phyloP scores from a whole-genome alignment of 208 protist genomes.

The Trypanosoma melophagium region DNA sequence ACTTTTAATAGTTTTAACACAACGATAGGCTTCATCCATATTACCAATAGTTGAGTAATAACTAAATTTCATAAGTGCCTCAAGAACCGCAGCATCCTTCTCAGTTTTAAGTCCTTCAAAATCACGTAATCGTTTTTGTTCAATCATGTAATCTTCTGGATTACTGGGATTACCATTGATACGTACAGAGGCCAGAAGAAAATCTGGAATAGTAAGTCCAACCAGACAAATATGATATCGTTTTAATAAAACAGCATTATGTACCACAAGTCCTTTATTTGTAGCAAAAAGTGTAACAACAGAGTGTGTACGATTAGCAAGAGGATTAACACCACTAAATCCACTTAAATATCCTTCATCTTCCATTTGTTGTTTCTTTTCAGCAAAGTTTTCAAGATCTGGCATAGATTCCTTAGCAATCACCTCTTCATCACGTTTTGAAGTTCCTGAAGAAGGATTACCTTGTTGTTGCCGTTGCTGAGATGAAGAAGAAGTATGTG shows the following conservation, averaged over 20 bases:
- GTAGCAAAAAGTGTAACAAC: constrained; percentile 90
- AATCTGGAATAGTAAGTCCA: constrained; percentile 91
- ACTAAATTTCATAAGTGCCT: constrained; percentile 95
- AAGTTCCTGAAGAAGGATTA: constrained; percentile 35
- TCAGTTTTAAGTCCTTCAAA: constrained; percentile 92
- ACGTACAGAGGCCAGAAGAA: constrained; percentile 84
- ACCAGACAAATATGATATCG: constrained; percentile 88
- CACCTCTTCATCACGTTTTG: background rate
- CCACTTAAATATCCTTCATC: constrained; percentile 34
- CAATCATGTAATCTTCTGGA: constrained; percentile 87
- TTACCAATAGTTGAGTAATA: constrained; percentile 96
- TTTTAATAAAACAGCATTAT: constrained; percentile 77
- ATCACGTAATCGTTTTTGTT: constrained; percentile 89
- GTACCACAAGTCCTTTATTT: constrained; percentile 73
- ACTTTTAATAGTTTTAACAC: constrained; percentile 94
- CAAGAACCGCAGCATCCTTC: constrained; percentile 82
- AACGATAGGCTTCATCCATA: constrained; percentile 97
- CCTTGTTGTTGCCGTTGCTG: constrained; percentile 5
- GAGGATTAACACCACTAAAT: constrained; percentile 57
- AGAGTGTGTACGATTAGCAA: constrained; percentile 68
- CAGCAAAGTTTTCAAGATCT: constrained; percentile 85
- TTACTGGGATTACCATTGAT: constrained; percentile 76
- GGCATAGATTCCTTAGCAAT: constrained; percentile 50
- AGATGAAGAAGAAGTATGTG: background rate
- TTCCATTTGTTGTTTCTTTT: constrained; percentile 40